Conservation (phyloP, 805 yeast species). For the Candida parachauliodes region DNA sequence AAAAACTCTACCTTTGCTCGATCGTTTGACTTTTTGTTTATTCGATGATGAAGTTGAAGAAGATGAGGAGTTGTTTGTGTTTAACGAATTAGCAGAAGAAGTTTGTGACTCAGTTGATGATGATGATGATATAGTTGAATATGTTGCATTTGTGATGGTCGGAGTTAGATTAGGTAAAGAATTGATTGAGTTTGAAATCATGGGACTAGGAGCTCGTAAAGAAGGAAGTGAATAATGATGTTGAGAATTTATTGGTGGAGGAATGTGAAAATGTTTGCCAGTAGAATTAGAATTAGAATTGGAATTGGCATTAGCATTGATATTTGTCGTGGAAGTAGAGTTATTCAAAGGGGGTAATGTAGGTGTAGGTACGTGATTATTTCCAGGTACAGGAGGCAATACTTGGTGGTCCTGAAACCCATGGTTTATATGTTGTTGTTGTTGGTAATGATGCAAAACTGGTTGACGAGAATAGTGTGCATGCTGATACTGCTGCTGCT, state of each 20-base stretch:
- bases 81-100: neutral
- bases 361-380: too few species aligned
- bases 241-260: constrained; percentile 4
- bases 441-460: constrained; percentile 1
- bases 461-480: constrained; percentile 1
- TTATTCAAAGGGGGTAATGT: constrained; percentile 3
- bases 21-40: constrained; percentile 24
- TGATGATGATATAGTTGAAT: constrained; percentile 7
- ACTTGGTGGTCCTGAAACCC: neutral
- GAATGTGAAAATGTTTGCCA: neutral
- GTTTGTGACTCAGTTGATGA: constrained; percentile 1
- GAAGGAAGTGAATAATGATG: constrained; percentile 4
- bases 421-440: neutral
- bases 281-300: neutral
- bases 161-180: constrained; percentile 3
- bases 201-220: constrained; percentile 4
- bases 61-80: neutral
- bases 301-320: too few species aligned
- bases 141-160: constrained; percentile 2
- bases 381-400: constrained; percentile 6
- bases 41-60: neutral
- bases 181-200: neutral
- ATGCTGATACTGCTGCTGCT: constrained; percentile 5
- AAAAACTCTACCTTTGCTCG: constrained; percentile 61
- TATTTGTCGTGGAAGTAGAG: too few species aligned